phyloP scores from a whole-genome alignment of 768 basidiomycete species.

The Lentinula aciculospora region DNA sequence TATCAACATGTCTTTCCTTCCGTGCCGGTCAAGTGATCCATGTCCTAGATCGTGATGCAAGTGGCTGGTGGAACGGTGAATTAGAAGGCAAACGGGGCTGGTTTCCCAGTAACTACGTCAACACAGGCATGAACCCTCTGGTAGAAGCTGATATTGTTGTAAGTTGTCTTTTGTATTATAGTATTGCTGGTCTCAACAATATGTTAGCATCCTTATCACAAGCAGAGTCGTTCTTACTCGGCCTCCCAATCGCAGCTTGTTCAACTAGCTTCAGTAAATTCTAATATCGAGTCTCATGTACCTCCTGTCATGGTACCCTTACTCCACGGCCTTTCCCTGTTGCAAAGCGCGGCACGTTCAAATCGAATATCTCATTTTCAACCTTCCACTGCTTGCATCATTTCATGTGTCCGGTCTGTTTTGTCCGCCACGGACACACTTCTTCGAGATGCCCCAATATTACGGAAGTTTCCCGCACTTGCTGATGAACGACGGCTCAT shows the following conservation, averaged over 20 bases:
- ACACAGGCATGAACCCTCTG: constrained; percentile 52
- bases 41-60: constrained; percentile 80
- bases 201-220: not conserved
- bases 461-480: constrained; percentile 61
- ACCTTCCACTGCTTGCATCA: constrained; percentile 90
- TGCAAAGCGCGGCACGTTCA: constrained; percentile 80
- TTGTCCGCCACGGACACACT: constrained; percentile 81
- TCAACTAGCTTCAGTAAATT: constrained; percentile 24
- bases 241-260: constrained; percentile 26
- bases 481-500: constrained; percentile 79
- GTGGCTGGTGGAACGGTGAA: constrained; percentile 99
- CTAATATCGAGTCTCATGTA: constrained; percentile 57
- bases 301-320: constrained; percentile 80
- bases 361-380: constrained; percentile 82
- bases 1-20: constrained; percentile 82
- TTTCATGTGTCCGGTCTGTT: constrained; percentile 87
- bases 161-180: not conserved
- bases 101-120: constrained; percentile 98
- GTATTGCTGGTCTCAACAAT: not conserved
- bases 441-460: constrained; percentile 69
- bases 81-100: constrained; percentile 85
- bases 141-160: constrained; percentile 24
- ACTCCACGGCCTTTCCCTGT: constrained; percentile 76
- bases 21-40: constrained; percentile 87
- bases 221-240: constrained; percentile 24